Percentiles rank a stretch among this genome's conserved stretches.
Conservation (phyloP, 306 rosid genomes). For the Mimosa bimucronata region DNA sequence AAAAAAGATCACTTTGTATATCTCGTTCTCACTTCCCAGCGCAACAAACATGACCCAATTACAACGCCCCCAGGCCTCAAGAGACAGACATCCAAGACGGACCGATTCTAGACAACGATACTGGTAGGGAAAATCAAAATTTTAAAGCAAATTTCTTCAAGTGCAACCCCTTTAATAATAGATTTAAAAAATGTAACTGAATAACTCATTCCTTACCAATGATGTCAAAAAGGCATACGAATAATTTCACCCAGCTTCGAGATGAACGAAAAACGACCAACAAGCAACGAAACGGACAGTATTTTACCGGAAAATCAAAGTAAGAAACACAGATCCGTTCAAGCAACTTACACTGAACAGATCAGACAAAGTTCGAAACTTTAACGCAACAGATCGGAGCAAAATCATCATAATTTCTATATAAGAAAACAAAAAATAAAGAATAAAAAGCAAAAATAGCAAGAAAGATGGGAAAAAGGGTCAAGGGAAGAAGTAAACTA, state of each 20-base stretch:
- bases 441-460: not conserved
- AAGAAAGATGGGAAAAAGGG: not conserved
- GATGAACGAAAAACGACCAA: not conserved
- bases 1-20: not conserved
- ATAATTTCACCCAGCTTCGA: not conserved
- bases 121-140: not conserved
- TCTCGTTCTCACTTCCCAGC: slow-evolving; percentile 4
- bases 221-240: not conserved
- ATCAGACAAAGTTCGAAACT: slow-evolving; percentile 23
- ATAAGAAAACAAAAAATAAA: not conserved
- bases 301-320: not conserved
- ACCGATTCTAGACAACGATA: not conserved
- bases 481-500: slow-evolving; percentile 19
- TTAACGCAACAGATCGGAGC: slow-evolving; percentile 45
- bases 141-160: not conserved
- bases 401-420: not conserved
- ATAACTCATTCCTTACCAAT: not conserved
- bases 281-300: not conserved
- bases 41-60: not conserved
- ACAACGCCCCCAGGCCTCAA: not conserved
- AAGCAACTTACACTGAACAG: not conserved
- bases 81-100: not conserved
- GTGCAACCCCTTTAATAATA: not conserved
- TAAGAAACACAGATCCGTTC: slow-evolving; percentile 40
- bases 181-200: not conserved